Evolutionary conservation across 305 asterid genomes (phyloP).

Genomic region (Lippia alba): DNA sequence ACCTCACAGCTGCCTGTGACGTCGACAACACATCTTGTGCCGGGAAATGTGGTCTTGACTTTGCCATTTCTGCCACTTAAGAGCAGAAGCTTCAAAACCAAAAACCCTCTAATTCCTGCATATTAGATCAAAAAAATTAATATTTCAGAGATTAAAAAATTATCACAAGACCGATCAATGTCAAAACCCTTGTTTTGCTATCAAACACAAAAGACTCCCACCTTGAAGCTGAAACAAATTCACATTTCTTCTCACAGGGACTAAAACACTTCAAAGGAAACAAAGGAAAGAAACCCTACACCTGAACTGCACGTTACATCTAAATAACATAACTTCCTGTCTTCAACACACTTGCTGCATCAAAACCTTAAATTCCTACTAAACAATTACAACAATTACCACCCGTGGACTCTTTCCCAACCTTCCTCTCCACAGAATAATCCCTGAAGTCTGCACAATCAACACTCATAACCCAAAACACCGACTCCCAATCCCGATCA

Average conservation of each 20-base stretch:
- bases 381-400: conserved; percentile 12
- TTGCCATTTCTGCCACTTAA: conserved; percentile 64
- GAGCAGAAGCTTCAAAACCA: conserved; percentile 38
- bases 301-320: conserved; percentile 4
- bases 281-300: neutral
- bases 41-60: conserved; percentile 68
- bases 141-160: conserved; percentile 17
- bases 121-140: conserved; percentile 6
- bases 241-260: conserved; percentile 17
- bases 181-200: conserved; percentile 23
- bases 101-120: conserved; percentile 49
- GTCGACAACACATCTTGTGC: conserved; percentile 72
- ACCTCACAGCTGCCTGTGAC: conserved; percentile 64
- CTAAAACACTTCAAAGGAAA: conserved; percentile 19
- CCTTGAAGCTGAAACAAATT: conserved; percentile 18
- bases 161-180: conserved; percentile 20
- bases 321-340: conserved; percentile 2
- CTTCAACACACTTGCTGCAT: conserved; percentile 18
- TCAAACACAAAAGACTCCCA: conserved; percentile 12
- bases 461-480: conserved; percentile 8
- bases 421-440: conserved; percentile 16
- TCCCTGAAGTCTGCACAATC: neutral
- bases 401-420: neutral
- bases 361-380: conserved; percentile 25
- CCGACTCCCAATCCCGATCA: conserved; percentile 20